Conservation (phyloP, 2,329 filamentous ascomycete genomes). For the Calonectria ilicicola region DNA sequence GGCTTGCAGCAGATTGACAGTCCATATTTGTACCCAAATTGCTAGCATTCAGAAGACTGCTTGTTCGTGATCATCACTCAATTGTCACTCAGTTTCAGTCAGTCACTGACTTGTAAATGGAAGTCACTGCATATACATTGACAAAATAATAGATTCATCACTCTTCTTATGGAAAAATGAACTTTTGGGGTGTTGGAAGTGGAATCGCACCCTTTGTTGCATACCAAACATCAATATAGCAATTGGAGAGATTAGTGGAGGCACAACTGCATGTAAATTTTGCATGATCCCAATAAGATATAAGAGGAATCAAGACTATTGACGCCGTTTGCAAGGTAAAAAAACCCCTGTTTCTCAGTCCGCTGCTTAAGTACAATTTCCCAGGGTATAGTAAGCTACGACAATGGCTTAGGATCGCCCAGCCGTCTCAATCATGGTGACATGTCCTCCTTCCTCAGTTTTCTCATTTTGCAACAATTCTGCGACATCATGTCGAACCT, state of each 20-base stretch:
- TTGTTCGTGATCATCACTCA: no score
- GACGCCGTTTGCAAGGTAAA: background rate
- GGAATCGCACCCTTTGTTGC: no score
- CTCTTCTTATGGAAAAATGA: no score
- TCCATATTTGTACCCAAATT: background rate
- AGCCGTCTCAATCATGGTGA: slow-evolving; percentile 1
- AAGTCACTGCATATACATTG: no score
- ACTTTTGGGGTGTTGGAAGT: no score
- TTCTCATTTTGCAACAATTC: slow-evolving; percentile 5
- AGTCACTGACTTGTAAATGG: no score
- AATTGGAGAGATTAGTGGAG: background rate
- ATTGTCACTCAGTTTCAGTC: no score
- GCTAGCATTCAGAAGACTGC: no score
- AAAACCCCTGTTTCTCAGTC: no score
- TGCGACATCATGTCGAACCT: slow-evolving; percentile 19
- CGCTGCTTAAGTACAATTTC: background rate
- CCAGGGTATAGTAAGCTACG: background rate
- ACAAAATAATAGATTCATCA: no score
- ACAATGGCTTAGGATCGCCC: background rate
- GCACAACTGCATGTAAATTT: background rate
- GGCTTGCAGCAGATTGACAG: background rate
- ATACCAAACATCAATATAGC: background rate
- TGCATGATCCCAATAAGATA: background rate
- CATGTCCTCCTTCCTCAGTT: background rate
- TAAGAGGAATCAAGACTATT: background rate